Evolutionary conservation across 2,329 filamentous ascomycete genomes (phyloP).

Genomic region (Cercospora brassicicola): DNA sequence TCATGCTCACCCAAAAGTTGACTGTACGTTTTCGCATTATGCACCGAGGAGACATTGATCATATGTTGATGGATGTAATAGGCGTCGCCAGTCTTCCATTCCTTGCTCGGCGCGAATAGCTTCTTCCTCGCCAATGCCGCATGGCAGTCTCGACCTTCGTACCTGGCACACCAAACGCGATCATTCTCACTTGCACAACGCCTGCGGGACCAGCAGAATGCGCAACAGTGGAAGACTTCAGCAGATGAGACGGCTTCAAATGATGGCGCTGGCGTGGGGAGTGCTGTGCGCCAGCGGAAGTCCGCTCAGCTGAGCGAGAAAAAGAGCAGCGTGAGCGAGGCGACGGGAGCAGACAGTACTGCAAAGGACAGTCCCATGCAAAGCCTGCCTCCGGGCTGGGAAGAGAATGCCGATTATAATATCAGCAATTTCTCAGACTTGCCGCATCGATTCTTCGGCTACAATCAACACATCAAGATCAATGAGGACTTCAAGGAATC

Average conservation of each 20-base stretch:
- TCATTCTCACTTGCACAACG: conserved; percentile 25
- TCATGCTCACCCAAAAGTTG: conserved; percentile 32
- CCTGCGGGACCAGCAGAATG: conserved; percentile 22
- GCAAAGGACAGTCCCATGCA: conserved; percentile 32
- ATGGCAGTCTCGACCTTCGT: conserved; percentile 37
- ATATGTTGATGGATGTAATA: conserved; percentile 22
- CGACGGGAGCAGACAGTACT: conserved; percentile 22
- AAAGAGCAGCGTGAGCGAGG: conserved; percentile 17
- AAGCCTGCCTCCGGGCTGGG: conserved; percentile 62
- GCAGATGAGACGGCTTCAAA: conserved; percentile 11
- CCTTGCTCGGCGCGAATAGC: conserved; percentile 38
- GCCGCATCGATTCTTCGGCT: conserved; percentile 78
- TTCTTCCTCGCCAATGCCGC: conserved; percentile 38
- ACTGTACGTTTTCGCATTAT: conserved; percentile 28
- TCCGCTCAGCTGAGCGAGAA: conserved; percentile 13
- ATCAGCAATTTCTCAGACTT: conserved; percentile 75
- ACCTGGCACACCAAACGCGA: conserved; percentile 25
- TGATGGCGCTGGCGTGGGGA: background rate
- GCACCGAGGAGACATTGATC: background rate
- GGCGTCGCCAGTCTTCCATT: conserved; percentile 34
- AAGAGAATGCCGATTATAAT: conserved; percentile 69
- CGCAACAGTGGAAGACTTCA: conserved; percentile 11
- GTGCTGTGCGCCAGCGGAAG: conserved; percentile 15
- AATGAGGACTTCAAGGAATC: conserved; percentile 94
- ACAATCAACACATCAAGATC: conserved; percentile 95